Base-by-base conservation (phyloP, 2,329 filamentous ascomycete genomes). In the Sclerotiophoma versabilis region DNA sequence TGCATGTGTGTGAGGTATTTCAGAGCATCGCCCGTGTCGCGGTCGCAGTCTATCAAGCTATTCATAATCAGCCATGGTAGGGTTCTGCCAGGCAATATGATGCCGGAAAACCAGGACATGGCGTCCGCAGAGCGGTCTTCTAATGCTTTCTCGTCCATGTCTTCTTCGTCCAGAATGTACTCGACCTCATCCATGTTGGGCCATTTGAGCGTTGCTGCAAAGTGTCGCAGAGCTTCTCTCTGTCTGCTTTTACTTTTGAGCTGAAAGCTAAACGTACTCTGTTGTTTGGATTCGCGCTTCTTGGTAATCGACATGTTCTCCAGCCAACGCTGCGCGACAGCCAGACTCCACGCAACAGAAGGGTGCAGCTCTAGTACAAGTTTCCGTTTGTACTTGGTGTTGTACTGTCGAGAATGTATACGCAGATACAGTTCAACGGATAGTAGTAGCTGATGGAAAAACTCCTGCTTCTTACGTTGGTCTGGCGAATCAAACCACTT, bases 31-130 rank as follows among this genome's bases (percentile, higher is more conserved):
- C 85, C 86, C 4, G 81, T 81, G 68, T 90, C 88, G 2, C 86
- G 85, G 65, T 92, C 89, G 63, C 90, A 84, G 70, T 92, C 89
- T 59, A 92, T 86, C 36, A 92, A 80, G 4, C 88, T 84, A 69
- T 91, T 92, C 87, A 92, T 92, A 38, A 91, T 85, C 30, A 91
- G 81, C 75, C 89, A 92, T 2, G 89, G 87, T 38, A 90, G 84
- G 71, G 85, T 81, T 72, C 84, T 81, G 10, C 89, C 89, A 8
- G 89, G 89, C 3, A 92, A 76, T 29, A 92, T 83, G 12, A 92
- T 81, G 4, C 88, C 89, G 30, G 87, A 89, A 66, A 92, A 91
- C 77, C 89, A 92, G 6, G 89, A 89, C 84, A 91, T 87, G 14
- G 88, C 84, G 67, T 91, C 87, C 17, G 88, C 89, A 65, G 86